Conservation (phyloP, 805 yeast species). For the Candida easanensis region DNA sequence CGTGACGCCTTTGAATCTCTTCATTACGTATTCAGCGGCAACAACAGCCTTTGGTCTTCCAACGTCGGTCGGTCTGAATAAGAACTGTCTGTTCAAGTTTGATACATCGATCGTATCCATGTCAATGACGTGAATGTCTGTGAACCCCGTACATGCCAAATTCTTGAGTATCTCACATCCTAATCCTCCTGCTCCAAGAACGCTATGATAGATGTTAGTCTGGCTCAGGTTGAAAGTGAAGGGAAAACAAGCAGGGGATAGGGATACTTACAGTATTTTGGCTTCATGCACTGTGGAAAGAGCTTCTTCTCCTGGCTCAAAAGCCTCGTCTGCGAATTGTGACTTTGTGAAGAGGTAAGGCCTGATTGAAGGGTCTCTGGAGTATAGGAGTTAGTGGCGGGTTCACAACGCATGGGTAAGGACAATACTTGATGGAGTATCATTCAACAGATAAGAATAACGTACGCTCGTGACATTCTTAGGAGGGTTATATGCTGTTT, state of each 20-base stretch:
- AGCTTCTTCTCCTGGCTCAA: slow-evolving; percentile 31
- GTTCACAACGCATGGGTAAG: neutral
- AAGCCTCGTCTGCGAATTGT: slow-evolving; percentile 35
- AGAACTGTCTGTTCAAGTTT: slow-evolving; percentile 86
- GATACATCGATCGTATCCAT: slow-evolving; percentile 90
- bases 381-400: slow-evolving; percentile 1
- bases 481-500: too few relatives aligned
- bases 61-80: slow-evolving; percentile 78
- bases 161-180: slow-evolving; percentile 90
- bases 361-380: slow-evolving; percentile 19
- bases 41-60: slow-evolving; percentile 80
- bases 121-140: slow-evolving; percentile 82
- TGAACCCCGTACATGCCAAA: slow-evolving; percentile 67
- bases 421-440: neutral
- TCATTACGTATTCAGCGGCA: slow-evolving; percentile 60
- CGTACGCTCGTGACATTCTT: neutral
- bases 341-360: slow-evolving; percentile 29
- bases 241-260: neutral
- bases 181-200: slow-evolving; percentile 94
- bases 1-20: slow-evolving; percentile 40
- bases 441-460: neutral
- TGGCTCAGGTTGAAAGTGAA: neutral
- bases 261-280: slow-evolving; percentile 31
- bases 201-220: slow-evolving; percentile 21
- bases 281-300: slow-evolving; percentile 24